Evolutionary conservation across 2,329 filamentous ascomycete genomes (phyloP).

Genomic region (Colletotrichum siamense): DNA sequence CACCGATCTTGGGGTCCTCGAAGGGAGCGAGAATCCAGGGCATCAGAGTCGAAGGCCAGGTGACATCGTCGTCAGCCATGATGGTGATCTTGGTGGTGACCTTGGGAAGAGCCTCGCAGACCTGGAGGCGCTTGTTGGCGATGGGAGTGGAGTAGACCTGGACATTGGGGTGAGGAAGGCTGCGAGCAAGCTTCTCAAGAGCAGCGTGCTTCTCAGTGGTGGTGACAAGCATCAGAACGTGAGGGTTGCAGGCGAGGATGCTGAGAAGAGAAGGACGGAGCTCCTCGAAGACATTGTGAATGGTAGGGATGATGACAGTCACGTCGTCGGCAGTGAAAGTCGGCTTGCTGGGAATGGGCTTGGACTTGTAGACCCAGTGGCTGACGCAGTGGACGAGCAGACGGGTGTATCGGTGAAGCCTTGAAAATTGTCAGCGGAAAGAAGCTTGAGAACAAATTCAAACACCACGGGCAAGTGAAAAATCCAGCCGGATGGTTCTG

Average conservation of each 20-base stretch:
- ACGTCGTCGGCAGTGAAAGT: constrained; percentile 82
- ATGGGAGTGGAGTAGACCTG: constrained; percentile 79
- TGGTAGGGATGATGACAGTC: constrained; percentile 91
- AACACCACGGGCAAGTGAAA: background rate
- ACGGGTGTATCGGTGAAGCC: constrained; percentile 87
- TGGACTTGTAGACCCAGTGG: constrained; percentile 87
- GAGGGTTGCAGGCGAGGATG: constrained; percentile 73
- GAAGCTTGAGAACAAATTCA: background rate
- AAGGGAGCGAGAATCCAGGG: constrained; percentile 95
- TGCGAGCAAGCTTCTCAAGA: constrained; percentile 70
- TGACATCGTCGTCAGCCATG: constrained; percentile 95
- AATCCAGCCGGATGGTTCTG: background rate
- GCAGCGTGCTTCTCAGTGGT: constrained; percentile 79
- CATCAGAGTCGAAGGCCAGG: constrained; percentile 84
- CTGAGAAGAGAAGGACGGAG: constrained; percentile 81
- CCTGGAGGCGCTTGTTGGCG: constrained; percentile 94
- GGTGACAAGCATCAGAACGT: constrained; percentile 83
- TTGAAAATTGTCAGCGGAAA: constrained; percentile 37
- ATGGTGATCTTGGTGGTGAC: constrained; percentile 86
- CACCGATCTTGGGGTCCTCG: constrained; percentile 82
- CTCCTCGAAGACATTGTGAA: constrained; percentile 86
- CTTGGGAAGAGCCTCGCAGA: constrained; percentile 87
- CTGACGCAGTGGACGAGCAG: constrained; percentile 84
- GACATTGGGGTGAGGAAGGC: constrained; percentile 65
- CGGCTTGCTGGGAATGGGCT: constrained; percentile 82